Evolutionary conservation across 768 basidiomycete species (phyloP), one percentile per base, ranked within the genome.

Genomic region (Pulveroboletus ravenelii): DNA sequence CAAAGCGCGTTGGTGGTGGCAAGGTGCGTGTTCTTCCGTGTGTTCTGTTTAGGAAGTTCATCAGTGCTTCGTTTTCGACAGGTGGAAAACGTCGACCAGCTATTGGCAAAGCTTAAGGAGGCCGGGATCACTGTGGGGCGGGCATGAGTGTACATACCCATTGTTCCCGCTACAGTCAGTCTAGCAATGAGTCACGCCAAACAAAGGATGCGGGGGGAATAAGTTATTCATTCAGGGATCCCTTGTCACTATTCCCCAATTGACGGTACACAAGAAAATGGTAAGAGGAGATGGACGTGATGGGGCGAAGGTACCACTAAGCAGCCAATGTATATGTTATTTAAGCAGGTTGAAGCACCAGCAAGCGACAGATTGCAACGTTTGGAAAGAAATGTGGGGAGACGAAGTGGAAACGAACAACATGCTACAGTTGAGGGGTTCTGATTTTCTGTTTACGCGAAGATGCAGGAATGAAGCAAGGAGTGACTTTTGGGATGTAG

Each of bases 41-140:
- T 23, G 29, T 41, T n/a, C 40, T 41, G 1, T 53, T 48, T 18
- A 35, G 10, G 30, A 18, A 15, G 10, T 10, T 49, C 18, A 57
- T 32, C 18, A 6, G 30, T 17, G 14, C 17, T 30, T 20, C 17
- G 10, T 12, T 35, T 31, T 51, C 34, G 30, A 10, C 56, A 85
- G 83, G 84, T 97, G 37, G 82, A 78, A 48, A 86, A 72, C 42
- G 94, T 98, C 0, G 95, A 95, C 56, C 90, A 95, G 68, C 76
- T 98, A 7, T 78, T 97, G 5, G 80, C 75, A 20, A 95, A 88
- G 74, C 78, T 99, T 49, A 93, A 90, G 70, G 89, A 90, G 57
- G 92, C 86, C 23, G 95, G 95, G 8, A 64, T 77, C 35, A 70
- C 70, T 7, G 53, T 63, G 37, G 63, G 50, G 53, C 64, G 47